phyloP scores from a whole-genome alignment of 129 eudicot genomes.

The Scalesia atractyloides region DNA sequence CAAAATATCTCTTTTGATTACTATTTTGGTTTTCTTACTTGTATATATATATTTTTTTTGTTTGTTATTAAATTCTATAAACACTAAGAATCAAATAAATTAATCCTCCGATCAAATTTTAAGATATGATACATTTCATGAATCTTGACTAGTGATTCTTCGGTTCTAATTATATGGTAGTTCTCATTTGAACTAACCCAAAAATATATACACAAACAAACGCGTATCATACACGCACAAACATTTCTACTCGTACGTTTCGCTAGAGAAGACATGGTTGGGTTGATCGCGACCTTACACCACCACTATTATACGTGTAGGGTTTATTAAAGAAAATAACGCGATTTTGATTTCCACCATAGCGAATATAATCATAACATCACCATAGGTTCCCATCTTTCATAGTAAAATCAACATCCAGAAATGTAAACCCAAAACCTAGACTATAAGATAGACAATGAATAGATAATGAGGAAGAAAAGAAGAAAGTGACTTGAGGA shows the following conservation, averaged over 20 bases:
- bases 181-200: no score
- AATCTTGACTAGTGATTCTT: no score
- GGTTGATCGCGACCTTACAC: neutral
- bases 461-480: slow-evolving; percentile 24
- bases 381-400: neutral
- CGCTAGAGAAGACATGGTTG: neutral
- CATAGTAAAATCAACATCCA: slow-evolving; percentile 9
- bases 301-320: neutral
- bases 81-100: no score
- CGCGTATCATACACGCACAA: neutral
- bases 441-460: slow-evolving; percentile 6
- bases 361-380: slow-evolving; percentile 1
- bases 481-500: slow-evolving; percentile 32
- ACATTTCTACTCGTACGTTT: neutral
- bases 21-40: neutral
- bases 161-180: no score
- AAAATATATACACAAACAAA: no score
- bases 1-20: slow-evolving; percentile 13
- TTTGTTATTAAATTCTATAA: neutral
- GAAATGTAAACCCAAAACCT: neutral
- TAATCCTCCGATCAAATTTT: neutral
- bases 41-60: neutral
- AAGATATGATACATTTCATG: neutral
- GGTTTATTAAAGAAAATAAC: neutral
- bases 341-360: slow-evolving; percentile 1